Evolutionary conservation across 257 asterid species (phyloP).

Genomic region (Salvia rosmarinus): DNA sequence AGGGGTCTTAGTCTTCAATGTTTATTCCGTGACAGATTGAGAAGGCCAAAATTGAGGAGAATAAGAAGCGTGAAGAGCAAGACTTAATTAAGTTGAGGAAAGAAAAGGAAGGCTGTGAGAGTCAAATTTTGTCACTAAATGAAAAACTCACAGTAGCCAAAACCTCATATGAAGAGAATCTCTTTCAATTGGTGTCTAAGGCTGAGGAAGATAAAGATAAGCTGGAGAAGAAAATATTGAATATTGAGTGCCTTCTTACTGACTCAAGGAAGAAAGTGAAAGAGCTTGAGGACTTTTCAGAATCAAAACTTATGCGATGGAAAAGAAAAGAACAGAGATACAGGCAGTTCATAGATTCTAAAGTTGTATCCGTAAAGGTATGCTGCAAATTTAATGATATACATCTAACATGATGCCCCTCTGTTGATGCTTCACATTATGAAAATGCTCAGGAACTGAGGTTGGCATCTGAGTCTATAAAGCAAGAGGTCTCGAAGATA

Average conservation of each 20-base stretch:
- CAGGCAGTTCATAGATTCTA: conserved; percentile 72
- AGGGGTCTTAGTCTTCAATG: conserved; percentile 20
- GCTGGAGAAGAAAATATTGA: conserved; percentile 63
- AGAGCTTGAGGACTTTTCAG: conserved; percentile 82
- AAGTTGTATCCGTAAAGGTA: conserved; percentile 76
- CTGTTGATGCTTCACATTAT: conserved; percentile 26
- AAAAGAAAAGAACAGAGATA: conserved; percentile 77
- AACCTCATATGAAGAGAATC: conserved; percentile 56
- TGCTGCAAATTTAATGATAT: conserved; percentile 33
- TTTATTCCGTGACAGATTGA: conserved; percentile 57
- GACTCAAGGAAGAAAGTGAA: conserved; percentile 70
- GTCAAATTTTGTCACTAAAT: conserved; percentile 54
- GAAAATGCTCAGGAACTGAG: conserved; percentile 65
- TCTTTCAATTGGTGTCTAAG: conserved; percentile 54
- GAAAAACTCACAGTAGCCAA: conserved; percentile 60
- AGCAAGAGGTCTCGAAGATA: conserved; percentile 71
- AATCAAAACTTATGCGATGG: conserved; percentile 73
- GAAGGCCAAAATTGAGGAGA: conserved; percentile 71
- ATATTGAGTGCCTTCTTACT: conserved; percentile 63
- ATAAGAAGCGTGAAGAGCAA: conserved; percentile 59
- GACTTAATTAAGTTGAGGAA: conserved; percentile 58
- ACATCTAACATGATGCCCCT: conserved; percentile 7
- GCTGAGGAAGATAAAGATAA: conserved; percentile 57
- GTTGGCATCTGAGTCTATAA: conserved; percentile 67
- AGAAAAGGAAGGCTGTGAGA: conserved; percentile 62